Base-by-base conservation (phyloP, 2,329 filamentous ascomycete genomes). In the Phyllosticta ampelicida region DNA sequence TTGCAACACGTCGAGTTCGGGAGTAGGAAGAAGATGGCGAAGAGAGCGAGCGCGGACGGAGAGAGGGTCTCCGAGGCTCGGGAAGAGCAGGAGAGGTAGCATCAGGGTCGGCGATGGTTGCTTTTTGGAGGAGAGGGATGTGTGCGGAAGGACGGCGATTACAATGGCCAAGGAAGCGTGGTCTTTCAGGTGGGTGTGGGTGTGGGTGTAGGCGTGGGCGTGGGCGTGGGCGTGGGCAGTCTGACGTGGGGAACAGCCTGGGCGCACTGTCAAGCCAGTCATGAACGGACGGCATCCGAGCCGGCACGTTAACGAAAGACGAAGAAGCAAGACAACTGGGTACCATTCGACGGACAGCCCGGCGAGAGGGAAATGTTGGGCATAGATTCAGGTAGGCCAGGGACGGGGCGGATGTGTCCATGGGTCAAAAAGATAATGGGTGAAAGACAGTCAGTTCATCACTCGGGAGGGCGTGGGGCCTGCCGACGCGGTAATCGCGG, bases 1-100 rank as follows among this genome's bases (percentile, higher is more conserved):
- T 9, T 48, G 55, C 11, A 16, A 29, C 55, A 51, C 55, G 51
- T 21, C 50, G 49, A 23, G 55, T 13, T 49, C 54, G 48, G 51
- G 48, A 20, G 51, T 49, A 48, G 30, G 26, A 29, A 23, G 52
- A 20, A 21, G 56, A 59, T 29, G 19, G 49, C 18, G 57, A 29
- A 20, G 18, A 30, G 18, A 16, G 21, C 20, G 49, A 13, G 53
- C 16, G 51, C 21, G 11, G 55, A 53, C 29, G 30, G 51, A 49
- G 55, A 44, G 55, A 26, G 30, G n/a, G 44, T 53, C 55, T 26
- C 50, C 55, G 55, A 23, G 55, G 55, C 36, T 36, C 51, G 51
- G n/a, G 36, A 13, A 20, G 28, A 28, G 54, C 26, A 29, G 21
- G 55, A 49, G 36, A 49, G 55, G 30, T 50, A 58, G 55, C 55